Evolutionary conservation across 306 rosid genomes (phyloP).

Genomic region (Ammopiptanthus mongolicus): DNA sequence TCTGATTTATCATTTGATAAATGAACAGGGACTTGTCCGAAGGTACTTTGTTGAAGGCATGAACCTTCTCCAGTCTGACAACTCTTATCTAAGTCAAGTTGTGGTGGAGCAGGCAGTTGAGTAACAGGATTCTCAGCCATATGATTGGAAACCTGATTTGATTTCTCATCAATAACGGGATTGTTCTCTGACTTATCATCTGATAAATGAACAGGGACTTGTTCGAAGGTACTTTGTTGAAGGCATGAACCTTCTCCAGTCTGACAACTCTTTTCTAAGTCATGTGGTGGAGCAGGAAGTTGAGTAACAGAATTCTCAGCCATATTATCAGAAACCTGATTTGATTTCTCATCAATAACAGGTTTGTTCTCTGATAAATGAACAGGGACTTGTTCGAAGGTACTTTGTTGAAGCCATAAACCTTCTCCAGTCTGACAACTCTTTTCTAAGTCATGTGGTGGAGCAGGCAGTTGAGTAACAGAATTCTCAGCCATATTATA

Average conservation of each 20-base stretch:
- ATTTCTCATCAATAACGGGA: conserved; percentile 23
- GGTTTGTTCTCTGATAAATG: not conserved
- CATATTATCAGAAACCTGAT: conserved; percentile 25
- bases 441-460: conserved; percentile 17
- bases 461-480: conserved; percentile 31
- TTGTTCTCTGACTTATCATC: no score
- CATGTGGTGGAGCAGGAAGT: conserved; percentile 22
- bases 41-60: conserved; percentile 6
- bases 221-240: conserved; percentile 3
- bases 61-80: conserved; percentile 28
- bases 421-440: conserved; percentile 29
- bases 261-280: conserved; percentile 23
- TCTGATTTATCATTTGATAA: no score
- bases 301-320: conserved; percentile 32
- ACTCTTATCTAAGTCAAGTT: conserved; percentile 17
- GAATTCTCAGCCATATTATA: conserved; percentile 24
- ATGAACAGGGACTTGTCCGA: not conserved
- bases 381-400: not conserved
- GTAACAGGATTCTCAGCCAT: conserved; percentile 29
- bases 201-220: not conserved
- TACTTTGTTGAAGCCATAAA: conserved; percentile 12
- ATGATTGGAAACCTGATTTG: conserved; percentile 26
- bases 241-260: conserved; percentile 22
- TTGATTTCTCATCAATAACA: conserved; percentile 24
- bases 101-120: conserved; percentile 26